Base-by-base conservation (phyloP, 2,329 filamentous ascomycete species). In the Diplodia sapinea region DNA sequence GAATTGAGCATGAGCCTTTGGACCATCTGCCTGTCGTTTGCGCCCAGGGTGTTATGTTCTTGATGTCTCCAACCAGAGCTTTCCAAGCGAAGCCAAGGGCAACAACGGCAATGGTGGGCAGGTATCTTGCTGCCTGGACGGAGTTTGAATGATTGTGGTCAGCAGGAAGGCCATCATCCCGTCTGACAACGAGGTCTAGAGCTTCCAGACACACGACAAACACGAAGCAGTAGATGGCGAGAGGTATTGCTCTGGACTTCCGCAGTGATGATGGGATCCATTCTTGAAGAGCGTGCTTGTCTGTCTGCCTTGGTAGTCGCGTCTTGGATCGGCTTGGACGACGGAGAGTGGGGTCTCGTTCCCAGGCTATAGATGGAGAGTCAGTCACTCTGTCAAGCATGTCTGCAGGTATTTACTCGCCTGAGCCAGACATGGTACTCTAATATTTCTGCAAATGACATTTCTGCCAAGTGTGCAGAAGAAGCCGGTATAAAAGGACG, bases 161-260 rank as follows among this genome's bases (percentile, higher is more conserved):
- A 31, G 47, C 43, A 33, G 59, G 43, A 4, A 52, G 26, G 43
- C 59, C 59, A 17, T 64, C 4, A 26, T 65, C 26, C 6, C 61
- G 11, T 12, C 49, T 65, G 9, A 54, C 29, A 12, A 38, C 9
- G 4, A 51, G 31, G 13, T 65, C 47, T 11, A 43, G 23, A 12
- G 38, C 20, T 23, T 54, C 61, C 12, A 65, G 9, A 23, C n/a
- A 65, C 15, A 43, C n/a, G 9, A 8, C 31, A 40, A 65, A 54
- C 1, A 65, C 2, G 49, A 17, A 54, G 29, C 49, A 65, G 47
- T 26, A 65, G 17, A 40, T 13, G 11, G 49, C 49, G 13, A 65
- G 61, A 52, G 61, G 61, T n/a, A 54, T 12, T 2, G 47, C 31
- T 17, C 61, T 26, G 2, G 33, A 54, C n/a, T 65, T 65, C 20